Evolutionary conservation across 2,329 filamentous ascomycete species (phyloP).

Genomic region (Paramyrothecium roridum): DNA sequence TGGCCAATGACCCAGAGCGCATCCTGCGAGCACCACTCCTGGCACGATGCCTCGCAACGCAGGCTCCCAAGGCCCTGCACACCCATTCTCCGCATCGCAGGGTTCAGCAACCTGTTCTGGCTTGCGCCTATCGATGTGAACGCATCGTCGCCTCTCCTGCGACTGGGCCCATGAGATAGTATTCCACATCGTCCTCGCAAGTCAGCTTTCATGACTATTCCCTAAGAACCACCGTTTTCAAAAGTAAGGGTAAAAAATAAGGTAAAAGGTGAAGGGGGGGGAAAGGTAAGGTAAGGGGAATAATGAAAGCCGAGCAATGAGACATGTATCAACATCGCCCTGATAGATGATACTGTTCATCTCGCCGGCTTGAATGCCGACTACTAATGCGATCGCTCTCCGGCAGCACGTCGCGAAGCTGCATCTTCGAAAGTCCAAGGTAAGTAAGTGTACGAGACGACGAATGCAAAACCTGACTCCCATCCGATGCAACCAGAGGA

Average conservation of each 20-base stretch:
- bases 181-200: not conserved
- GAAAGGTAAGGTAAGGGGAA: not conserved
- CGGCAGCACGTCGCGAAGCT: constrained; percentile 4
- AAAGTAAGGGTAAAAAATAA: not conserved
- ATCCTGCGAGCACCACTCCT: too few species aligned
- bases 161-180: too few species aligned
- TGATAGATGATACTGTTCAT: not conserved
- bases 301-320: not conserved
- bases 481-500: constrained; percentile 29
- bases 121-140: too few species aligned
- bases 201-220: not conserved
- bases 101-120: too few species aligned
- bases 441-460: constrained; percentile 13
- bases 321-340: not conserved
- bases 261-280: not conserved
- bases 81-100: too few species aligned
- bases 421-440: constrained; percentile 15
- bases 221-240: not conserved
- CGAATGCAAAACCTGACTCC: constrained; percentile 35
- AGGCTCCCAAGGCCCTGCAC: too few species aligned
- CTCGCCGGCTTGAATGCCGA: not conserved
- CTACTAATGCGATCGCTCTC: constrained; percentile 1
- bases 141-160: too few species aligned
- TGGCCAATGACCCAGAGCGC: not conserved
- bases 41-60: too few species aligned